Evolutionary conservation across 2,329 filamentous ascomycete genomes (phyloP), one percentile per base, ranked within the genome.

Genomic region (Xylariaceae sp.): DNA sequence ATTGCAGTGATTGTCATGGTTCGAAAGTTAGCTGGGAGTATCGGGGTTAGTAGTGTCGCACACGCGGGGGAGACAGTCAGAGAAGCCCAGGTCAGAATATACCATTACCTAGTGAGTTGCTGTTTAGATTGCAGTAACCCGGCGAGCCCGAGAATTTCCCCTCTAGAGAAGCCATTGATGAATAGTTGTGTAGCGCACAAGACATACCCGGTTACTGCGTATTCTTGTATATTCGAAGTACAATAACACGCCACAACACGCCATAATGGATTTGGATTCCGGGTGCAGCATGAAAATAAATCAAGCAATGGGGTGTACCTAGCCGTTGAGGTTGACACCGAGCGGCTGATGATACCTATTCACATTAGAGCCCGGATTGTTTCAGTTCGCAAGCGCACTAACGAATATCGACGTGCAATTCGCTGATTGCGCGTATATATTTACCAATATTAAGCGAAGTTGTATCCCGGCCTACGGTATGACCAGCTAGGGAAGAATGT

Each of bases 381-480:
- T 53, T 55, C 49, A 55, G 52, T 44, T 41, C 32, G 37, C 26
- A 29, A 21, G 40, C 15, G 29, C 42, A 53, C 53, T 51, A 51
- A 48, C 21, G 30, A 45, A 10, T 30, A 4, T 40, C 45, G 39
- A 36, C 22, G 29, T 43, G 42, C n/a, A 39, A 55, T 55, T 58
- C 42, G 53, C 34, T 47, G 32, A 26, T 42, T 15, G 34, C 4
- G 22, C 18, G 50, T 18, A n/a, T n/a, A n/a, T n/a, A 45, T 50
- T 51, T 46, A 26, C 44, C 34, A 41, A 45, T 39, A 44, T 43
- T 56, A 56, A 53, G 53, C 56, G 56, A 58, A 39, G 36, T 44
- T 49, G 53, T 48, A 47, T 32, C 16, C 34, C 19, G 18, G 32
- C n/a, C 13, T 12, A 45, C 36, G 21, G 29, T 8, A 4, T 26